Conservation (phyloP, 495 filamentous ascomycete genomes). For the Trichoderma asperelloides region DNA sequence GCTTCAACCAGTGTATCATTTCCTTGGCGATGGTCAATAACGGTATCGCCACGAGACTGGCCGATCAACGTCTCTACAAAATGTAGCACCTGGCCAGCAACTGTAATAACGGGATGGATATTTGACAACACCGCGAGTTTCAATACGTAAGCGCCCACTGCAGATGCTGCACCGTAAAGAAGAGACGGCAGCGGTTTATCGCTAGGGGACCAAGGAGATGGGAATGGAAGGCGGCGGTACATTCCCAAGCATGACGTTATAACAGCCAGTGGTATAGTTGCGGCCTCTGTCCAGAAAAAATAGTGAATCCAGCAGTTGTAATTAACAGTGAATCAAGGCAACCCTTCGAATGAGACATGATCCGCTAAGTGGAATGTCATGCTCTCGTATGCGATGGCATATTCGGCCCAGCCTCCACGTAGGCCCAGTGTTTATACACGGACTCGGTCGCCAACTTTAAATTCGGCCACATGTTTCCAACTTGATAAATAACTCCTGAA, state of each 20-base stretch:
- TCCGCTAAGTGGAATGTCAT: slow-evolving; percentile 63
- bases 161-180: slow-evolving; percentile 33
- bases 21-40: slow-evolving; percentile 64
- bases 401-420: slow-evolving; percentile 61
- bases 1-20: slow-evolving; percentile 43
- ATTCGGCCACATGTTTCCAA: slow-evolving; percentile 54
- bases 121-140: slow-evolving; percentile 30
- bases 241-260: slow-evolving; percentile 32
- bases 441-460: slow-evolving; percentile 60
- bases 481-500: slow-evolving; percentile 19
- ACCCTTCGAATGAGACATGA: slow-evolving; percentile 58
- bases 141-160: slow-evolving; percentile 33
- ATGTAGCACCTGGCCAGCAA: slow-evolving; percentile 33
- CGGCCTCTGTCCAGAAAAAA: slow-evolving; percentile 28
- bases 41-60: slow-evolving; percentile 52
- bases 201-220: slow-evolving; percentile 17
- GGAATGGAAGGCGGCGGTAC: slow-evolving; percentile 24
- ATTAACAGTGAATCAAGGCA: background rate
- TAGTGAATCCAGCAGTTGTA: background rate
- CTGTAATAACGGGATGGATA: slow-evolving; percentile 29
- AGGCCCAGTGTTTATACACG: slow-evolving; percentile 44
- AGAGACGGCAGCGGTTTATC: slow-evolving; percentile 13
- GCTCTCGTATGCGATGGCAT: slow-evolving; percentile 53
- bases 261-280: slow-evolving; percentile 32
- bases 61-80: slow-evolving; percentile 55